Base-by-base conservation (phyloP, 495 filamentous ascomycete genomes). In the Penicillium canariense region DNA sequence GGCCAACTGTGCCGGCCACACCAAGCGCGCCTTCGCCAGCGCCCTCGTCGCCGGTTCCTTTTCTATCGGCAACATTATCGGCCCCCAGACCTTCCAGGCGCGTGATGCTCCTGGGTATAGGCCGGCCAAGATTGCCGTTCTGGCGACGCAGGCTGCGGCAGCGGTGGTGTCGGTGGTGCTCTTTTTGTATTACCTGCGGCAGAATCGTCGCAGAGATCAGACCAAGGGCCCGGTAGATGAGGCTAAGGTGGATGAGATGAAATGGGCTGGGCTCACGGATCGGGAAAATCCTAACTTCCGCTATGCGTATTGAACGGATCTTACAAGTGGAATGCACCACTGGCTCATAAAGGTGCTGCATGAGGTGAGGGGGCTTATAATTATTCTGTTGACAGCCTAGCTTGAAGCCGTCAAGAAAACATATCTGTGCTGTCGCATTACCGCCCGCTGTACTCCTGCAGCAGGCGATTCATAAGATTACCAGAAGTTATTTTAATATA, bases 21-120 rank as follows among this genome's bases (percentile, higher is more conserved):
- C 77, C 1, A 81, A 81, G 58, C 71, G 77, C 8, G 72, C 84
- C 25, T 75, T 79, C 10, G 77, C 78, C 18, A 79, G 77, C 12
- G 79, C 84, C 17, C 66, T 87, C 17, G 66, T 87, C 32, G 72
- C 77, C 17, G 80, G 76, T 3, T 80, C 77, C 14, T 87, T 87
- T 69, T 82, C 77, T 2, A 64, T 86, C 4, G 84, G 82, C 10
- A 87, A 82, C 58, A 85, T 87, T 56, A 85, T 87, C 61, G 82
- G 85, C 0, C 84, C 84, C 4, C 84, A 87, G 65, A 81, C 87
- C 3, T 88, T 88, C 59, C 78, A 78, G 40, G 69, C 72, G 0
- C 68, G 59, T 9, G 83, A 87, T 59, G 81, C 79, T 7, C 85
- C 85, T 0, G 70, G 79, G 5, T 87, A 83, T 59, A 77, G 65